Percentiles rank a stretch among this genome's conserved stretches.
Evolutionary conservation across 192 early-diverging fungal species (phyloP).

Genomic region (Coemansia sp.): DNA sequence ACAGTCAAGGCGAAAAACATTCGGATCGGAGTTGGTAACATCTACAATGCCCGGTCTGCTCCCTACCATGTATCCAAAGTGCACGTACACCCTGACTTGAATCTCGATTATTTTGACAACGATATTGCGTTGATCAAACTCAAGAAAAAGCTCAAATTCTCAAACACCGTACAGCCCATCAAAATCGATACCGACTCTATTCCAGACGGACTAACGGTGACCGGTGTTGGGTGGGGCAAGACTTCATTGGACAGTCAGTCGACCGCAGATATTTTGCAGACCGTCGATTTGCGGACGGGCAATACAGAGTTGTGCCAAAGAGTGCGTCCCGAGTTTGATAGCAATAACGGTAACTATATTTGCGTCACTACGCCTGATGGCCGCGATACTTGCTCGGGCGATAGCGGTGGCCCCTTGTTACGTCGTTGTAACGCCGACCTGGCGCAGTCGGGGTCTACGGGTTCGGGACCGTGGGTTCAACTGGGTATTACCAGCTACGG

Average conservation of each 20-base stretch:
- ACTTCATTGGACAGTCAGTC: constrained; percentile 23
- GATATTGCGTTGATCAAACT: constrained; percentile 57
- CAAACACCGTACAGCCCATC: constrained; percentile 38
- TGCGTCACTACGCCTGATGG: constrained; percentile 53
- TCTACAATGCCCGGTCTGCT: constrained; percentile 9
- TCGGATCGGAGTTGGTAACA: constrained; percentile 36
- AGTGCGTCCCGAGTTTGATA: constrained; percentile 24
- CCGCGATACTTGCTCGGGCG: constrained; percentile 51
- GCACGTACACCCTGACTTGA: constrained; percentile 34
- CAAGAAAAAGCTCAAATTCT: constrained; percentile 34
- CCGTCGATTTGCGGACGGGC: constrained; percentile 34
- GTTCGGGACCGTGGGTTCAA: constrained; percentile 43
- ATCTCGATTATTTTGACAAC: constrained; percentile 54
- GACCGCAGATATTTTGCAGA: constrained; percentile 29
- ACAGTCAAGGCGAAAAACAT: constrained; percentile 29
- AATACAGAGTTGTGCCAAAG: constrained; percentile 27
- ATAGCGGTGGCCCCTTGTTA: constrained; percentile 47
- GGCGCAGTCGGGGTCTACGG: neutral
- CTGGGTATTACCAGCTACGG: constrained; percentile 58
- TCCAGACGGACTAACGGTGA: constrained; percentile 30
- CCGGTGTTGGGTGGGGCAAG: constrained; percentile 55
- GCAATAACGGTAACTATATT: constrained; percentile 50
- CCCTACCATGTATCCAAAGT: constrained; percentile 34
- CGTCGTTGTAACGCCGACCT: constrained; percentile 23
- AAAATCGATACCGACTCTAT: constrained; percentile 35